Evolutionary conservation across 2,329 filamentous ascomycete genomes (phyloP).

Genomic region (Fusarium decemcellulare): DNA sequence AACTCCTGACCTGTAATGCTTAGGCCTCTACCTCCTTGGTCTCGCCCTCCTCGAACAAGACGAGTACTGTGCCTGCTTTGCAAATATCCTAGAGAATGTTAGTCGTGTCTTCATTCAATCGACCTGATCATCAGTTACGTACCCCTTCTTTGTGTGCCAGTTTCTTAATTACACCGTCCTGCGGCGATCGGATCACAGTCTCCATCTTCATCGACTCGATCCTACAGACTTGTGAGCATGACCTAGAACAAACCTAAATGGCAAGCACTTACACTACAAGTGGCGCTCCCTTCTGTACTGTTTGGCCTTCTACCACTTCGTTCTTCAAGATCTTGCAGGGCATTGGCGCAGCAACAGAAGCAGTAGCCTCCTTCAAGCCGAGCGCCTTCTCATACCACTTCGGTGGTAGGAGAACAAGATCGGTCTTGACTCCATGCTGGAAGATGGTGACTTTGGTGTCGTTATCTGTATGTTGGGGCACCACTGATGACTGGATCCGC

Average conservation of each 20-base stretch:
- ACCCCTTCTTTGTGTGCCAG: slow-evolving; percentile 83
- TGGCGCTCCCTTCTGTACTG: slow-evolving; percentile 87
- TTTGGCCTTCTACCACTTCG: slow-evolving; percentile 85
- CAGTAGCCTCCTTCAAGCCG: slow-evolving; percentile 83
- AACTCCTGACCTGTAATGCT: slow-evolving; percentile 17
- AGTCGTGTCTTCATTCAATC: slow-evolving; percentile 15
- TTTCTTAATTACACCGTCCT: slow-evolving; percentile 79
- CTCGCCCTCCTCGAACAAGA: slow-evolving; percentile 75
- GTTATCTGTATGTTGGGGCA: slow-evolving; percentile 68
- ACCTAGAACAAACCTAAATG: slow-evolving; percentile 45
- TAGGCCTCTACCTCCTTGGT: slow-evolving; percentile 46
- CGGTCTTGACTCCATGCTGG: slow-evolving; percentile 74
- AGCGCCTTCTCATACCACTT: slow-evolving; percentile 91
- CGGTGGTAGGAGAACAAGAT: slow-evolving; percentile 72
- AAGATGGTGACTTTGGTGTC: slow-evolving; percentile 82
- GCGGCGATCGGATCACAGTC: slow-evolving; percentile 84
- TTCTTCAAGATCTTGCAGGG: slow-evolving; percentile 96
- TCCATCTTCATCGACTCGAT: slow-evolving; percentile 96
- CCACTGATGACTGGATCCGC: slow-evolving; percentile 83
- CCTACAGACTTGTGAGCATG: slow-evolving; percentile 54
- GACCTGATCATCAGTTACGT: slow-evolving; percentile 52
- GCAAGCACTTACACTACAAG: slow-evolving; percentile 79
- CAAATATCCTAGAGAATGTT: slow-evolving; percentile 75
- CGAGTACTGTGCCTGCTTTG: slow-evolving; percentile 81
- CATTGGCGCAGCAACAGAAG: slow-evolving; percentile 94